These are phyloP conservation scores for Ophiostoma sp. DNA, from an alignment of 2,329 filamentous ascomycete genomes.

Conservation along the genomic window DNA sequence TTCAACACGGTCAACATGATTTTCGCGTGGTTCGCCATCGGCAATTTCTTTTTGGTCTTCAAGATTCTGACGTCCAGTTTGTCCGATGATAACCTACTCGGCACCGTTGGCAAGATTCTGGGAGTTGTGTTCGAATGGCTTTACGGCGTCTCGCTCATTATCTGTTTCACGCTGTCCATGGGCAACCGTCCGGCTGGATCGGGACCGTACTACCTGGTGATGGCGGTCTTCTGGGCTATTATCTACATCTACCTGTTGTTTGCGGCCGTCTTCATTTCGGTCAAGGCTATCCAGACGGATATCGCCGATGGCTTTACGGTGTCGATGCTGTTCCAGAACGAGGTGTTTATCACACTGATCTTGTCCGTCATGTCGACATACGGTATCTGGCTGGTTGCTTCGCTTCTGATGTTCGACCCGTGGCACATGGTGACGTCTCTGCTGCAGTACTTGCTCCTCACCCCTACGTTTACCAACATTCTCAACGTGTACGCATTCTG, in stretches of 20 bases:
- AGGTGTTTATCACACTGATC: slow-evolving; percentile 87
- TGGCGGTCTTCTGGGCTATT: slow-evolving; percentile 96
- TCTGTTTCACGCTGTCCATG: slow-evolving; percentile 90
- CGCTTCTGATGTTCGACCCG: slow-evolving; percentile 91
- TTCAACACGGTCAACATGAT: slow-evolving; percentile 97
- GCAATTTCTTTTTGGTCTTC: slow-evolving; percentile 99
- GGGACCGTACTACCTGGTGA: slow-evolving; percentile 87
- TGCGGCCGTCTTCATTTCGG: slow-evolving; percentile 89
- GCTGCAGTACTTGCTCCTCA: slow-evolving; percentile 88
- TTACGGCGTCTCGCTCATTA: slow-evolving; percentile 84
- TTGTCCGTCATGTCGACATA: slow-evolving; percentile 90
- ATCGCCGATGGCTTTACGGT: slow-evolving; percentile 64
- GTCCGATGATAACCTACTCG: slow-evolving; percentile 62
- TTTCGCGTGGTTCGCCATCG: slow-evolving; percentile 97
- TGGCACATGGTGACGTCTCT: slow-evolving; percentile 99
- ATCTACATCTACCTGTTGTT: slow-evolving; percentile 97
- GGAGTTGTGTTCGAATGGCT: slow-evolving; percentile 93
- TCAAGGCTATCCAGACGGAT: slow-evolving; percentile 73
- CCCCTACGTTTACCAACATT: slow-evolving; percentile 95
- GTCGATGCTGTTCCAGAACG: slow-evolving; percentile 72
- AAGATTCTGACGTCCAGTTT: slow-evolving; percentile 89
- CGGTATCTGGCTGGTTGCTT: slow-evolving; percentile 85
- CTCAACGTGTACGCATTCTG: slow-evolving; percentile 94
- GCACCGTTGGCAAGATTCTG: slow-evolving; percentile 70
- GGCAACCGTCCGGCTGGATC: slow-evolving; percentile 94